phyloP scores from a whole-genome alignment of 1,139 yeast species.

The Saccharomyces pastorianus region DNA sequence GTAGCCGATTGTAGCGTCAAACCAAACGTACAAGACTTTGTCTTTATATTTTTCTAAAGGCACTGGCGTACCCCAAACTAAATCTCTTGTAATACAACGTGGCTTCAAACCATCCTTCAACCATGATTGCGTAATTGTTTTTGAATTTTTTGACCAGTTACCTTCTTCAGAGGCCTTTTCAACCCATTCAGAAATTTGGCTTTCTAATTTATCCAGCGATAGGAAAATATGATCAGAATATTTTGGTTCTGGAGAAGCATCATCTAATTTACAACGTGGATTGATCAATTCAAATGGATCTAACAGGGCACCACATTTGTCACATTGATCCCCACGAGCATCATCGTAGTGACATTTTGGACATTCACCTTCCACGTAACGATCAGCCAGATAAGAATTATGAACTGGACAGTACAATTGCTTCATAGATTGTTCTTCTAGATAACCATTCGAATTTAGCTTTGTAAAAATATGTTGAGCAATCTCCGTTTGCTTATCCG shows the following conservation, averaged over 20 bases:
- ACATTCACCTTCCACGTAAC: slow-evolving; percentile 96
- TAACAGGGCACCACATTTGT: slow-evolving; percentile 81
- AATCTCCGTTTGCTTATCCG: slow-evolving; percentile 83
- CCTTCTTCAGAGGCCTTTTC: slow-evolving; percentile 60
- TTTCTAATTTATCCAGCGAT: slow-evolving; percentile 75
- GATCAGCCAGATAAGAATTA: slow-evolving; percentile 85
- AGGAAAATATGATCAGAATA: slow-evolving; percentile 82
- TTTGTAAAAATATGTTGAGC: slow-evolving; percentile 87
- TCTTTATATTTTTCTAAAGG: slow-evolving; percentile 76
- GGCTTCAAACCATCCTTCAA: slow-evolving; percentile 87
- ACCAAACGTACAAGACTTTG: slow-evolving; percentile 96
- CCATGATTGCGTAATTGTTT: slow-evolving; percentile 85
- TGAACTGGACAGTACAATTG: slow-evolving; percentile 90
- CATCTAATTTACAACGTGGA: slow-evolving; percentile 92
- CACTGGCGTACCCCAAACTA: slow-evolving; percentile 97
- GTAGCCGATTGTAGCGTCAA: slow-evolving; percentile 96
- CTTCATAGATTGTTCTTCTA: slow-evolving; percentile 81
- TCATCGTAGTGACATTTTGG: slow-evolving; percentile 92
- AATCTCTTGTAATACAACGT: slow-evolving; percentile 93
- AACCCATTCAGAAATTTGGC: slow-evolving; percentile 65
- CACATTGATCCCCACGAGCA: slow-evolving; percentile 99
- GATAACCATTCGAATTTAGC: slow-evolving; percentile 60
- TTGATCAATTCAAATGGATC: slow-evolving; percentile 88
- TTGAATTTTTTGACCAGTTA: slow-evolving; percentile 86
- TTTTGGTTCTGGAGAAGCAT: slow-evolving; percentile 67